Evolutionary conservation across 2,329 filamentous ascomycete species (phyloP).

Genomic region (Sarocladium oryzae): DNA sequence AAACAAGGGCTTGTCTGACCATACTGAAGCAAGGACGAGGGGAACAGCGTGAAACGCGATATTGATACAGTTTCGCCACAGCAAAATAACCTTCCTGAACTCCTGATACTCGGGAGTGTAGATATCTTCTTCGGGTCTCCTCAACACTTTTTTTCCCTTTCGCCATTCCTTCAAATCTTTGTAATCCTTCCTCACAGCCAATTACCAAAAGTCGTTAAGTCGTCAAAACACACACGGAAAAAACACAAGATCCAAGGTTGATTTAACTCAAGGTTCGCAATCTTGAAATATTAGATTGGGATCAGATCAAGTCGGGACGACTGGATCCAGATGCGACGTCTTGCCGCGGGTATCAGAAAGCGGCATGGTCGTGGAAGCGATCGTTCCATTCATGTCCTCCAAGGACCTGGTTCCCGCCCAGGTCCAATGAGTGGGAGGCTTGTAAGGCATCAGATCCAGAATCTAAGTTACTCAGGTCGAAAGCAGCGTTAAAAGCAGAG

Average conservation of each 20-base stretch:
- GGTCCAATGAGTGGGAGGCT: background rate
- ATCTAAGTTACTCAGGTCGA: slow-evolving; percentile 31
- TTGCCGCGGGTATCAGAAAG: slow-evolving; percentile 22
- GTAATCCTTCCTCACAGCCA: background rate
- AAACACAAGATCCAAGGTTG: background rate
- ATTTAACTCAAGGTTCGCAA: too few relatives aligned
- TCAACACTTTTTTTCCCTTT: background rate
- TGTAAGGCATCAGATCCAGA: slow-evolving; percentile 15
- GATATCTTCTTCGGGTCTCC: too few relatives aligned
- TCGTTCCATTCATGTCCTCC: slow-evolving; percentile 23
- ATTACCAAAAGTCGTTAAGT: slow-evolving; percentile 15
- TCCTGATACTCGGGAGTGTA: background rate
- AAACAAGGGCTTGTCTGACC: too few relatives aligned
- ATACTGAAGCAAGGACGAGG: background rate
- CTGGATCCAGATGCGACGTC: too few relatives aligned
- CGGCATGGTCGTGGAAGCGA: slow-evolving; percentile 20
- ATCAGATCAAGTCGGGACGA: too few relatives aligned
- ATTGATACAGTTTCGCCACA: background rate
- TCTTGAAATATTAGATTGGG: too few relatives aligned
- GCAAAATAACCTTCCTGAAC: too few relatives aligned
- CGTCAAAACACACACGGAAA: slow-evolving; percentile 17
- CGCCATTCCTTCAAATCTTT: background rate
- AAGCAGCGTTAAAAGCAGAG: slow-evolving; percentile 34
- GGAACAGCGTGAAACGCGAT: too few relatives aligned
- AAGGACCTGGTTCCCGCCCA: slow-evolving; percentile 5